Percentiles rank a stretch among this genome's conserved stretches.
Conservation (phyloP, 441 rosid genomes). For the Erysimum cheiri region DNA sequence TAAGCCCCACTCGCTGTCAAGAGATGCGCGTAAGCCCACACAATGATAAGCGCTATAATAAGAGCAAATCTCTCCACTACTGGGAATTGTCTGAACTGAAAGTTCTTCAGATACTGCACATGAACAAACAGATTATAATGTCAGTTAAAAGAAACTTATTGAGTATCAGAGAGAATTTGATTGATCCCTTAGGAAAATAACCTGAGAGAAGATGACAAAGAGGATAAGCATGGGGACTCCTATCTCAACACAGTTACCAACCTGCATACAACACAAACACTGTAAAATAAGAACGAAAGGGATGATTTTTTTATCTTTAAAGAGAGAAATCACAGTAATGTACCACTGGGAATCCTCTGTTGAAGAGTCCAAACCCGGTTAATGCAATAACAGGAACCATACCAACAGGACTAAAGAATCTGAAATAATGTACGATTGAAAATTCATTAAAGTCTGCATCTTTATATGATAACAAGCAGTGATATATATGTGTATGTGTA, state of each 20-base stretch:
- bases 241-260: slow-evolving; percentile 88
- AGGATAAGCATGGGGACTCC: slow-evolving; percentile 95
- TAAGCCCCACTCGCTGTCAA: slow-evolving; percentile 98
- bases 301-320: slow-evolving; percentile 2
- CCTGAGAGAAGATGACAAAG: slow-evolving; percentile 91
- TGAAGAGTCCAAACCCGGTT: slow-evolving; percentile 95
- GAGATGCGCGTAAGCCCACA: slow-evolving; percentile 98
- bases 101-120: slow-evolving; percentile 84
- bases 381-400: slow-evolving; percentile 98
- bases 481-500: not conserved
- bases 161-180: not conserved
- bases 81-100: slow-evolving; percentile 70
- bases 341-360: slow-evolving; percentile 99
- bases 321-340: slow-evolving; percentile 16
- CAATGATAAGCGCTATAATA: slow-evolving; percentile 72
- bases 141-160: slow-evolving; percentile 2
- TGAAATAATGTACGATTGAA: slow-evolving; percentile 46
- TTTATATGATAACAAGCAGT: slow-evolving; percentile 6
- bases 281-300: not conserved
- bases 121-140: not conserved
- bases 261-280: slow-evolving; percentile 49
- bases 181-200: slow-evolving; percentile 34
- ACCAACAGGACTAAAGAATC: slow-evolving; percentile 98
- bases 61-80: slow-evolving; percentile 90
- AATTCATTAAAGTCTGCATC: slow-evolving; percentile 12